phyloP scores from a whole-genome alignment of 805 yeast genomes.

The Cyberlindnera euphorbiiphila region DNA sequence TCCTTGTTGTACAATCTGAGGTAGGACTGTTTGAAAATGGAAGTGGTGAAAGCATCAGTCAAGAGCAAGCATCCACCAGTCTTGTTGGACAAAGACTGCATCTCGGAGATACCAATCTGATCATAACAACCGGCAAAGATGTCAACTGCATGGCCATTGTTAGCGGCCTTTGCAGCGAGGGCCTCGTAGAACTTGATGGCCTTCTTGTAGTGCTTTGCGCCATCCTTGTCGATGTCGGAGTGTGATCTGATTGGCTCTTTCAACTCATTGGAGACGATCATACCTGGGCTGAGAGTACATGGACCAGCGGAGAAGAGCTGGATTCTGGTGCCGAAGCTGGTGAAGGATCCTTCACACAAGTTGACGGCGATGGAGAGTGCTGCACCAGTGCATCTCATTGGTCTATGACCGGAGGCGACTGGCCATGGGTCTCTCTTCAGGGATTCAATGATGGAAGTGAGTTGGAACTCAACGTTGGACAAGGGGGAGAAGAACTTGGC shows the following conservation, averaged over 20 bases:
- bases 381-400: constrained; percentile 89
- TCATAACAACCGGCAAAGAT: constrained; percentile 94
- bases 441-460: constrained; percentile 74
- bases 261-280: constrained; percentile 85
- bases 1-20: constrained; percentile 81
- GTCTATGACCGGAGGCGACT: constrained; percentile 75
- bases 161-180: constrained; percentile 66
- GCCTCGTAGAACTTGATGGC: constrained; percentile 79
- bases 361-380: constrained; percentile 84
- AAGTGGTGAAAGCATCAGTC: constrained; percentile 62
- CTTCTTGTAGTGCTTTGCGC: constrained; percentile 82
- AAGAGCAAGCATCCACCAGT: constrained; percentile 64
- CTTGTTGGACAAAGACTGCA: constrained; percentile 52
- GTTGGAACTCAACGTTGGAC: constrained; percentile 75
- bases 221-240: constrained; percentile 89
- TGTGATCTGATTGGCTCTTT: constrained; percentile 97
- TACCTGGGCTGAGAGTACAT: constrained; percentile 91
- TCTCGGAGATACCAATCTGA: constrained; percentile 63
- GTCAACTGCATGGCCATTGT: constrained; percentile 77
- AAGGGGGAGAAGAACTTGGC: constrained; percentile 71
- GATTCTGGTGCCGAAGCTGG: constrained; percentile 84
- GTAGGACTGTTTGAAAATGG: constrained; percentile 65
- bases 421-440: constrained; percentile 86
- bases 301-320: constrained; percentile 94
- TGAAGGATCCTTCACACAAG: constrained; percentile 75